A percentile compares a stretch with the other conserved stretches of the same genome.
phyloP scores from a whole-genome alignment of 1,284 basidiomycete genomes.

The Afroboletus lepidellus region DNA sequence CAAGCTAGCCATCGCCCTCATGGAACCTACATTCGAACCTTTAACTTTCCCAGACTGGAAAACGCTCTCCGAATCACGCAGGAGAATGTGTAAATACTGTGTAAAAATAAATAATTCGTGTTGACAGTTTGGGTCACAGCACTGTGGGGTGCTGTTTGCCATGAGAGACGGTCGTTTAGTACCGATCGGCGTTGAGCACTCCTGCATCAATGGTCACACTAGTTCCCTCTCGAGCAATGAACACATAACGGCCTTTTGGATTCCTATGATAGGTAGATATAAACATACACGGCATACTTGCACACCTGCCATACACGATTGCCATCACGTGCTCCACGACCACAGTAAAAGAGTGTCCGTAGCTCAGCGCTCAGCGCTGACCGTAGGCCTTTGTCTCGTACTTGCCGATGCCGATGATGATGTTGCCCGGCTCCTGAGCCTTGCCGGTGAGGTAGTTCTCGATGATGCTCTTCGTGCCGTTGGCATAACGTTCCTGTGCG shows the following conservation, averaged over 20 bases:
- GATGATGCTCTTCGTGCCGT: slow-evolving; percentile 79
- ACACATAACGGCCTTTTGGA: not conserved
- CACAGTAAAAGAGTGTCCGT: too few relatives aligned
- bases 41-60: not conserved
- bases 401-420: slow-evolving; percentile 76
- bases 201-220: too few relatives aligned
- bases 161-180: too few relatives aligned
- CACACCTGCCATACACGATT: not conserved
- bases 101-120: too few relatives aligned
- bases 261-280: not conserved
- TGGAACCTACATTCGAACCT: not conserved
- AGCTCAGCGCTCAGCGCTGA: slow-evolving; percentile 27
- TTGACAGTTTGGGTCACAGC: too few relatives aligned
- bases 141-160: too few relatives aligned
- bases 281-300: not conserved
- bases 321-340: not conserved
- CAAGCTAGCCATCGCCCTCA: not conserved
- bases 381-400: slow-evolving; percentile 68
- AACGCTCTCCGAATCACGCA: too few relatives aligned
- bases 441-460: slow-evolving; percentile 71
- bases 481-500: slow-evolving; percentile 87
- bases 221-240: too few relatives aligned
- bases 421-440: slow-evolving; percentile 74
- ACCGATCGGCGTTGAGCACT: too few relatives aligned
- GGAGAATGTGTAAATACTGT: too few relatives aligned